phyloP scores from a whole-genome alignment of 768 basidiomycete species.

The Myochromella boudieri region DNA sequence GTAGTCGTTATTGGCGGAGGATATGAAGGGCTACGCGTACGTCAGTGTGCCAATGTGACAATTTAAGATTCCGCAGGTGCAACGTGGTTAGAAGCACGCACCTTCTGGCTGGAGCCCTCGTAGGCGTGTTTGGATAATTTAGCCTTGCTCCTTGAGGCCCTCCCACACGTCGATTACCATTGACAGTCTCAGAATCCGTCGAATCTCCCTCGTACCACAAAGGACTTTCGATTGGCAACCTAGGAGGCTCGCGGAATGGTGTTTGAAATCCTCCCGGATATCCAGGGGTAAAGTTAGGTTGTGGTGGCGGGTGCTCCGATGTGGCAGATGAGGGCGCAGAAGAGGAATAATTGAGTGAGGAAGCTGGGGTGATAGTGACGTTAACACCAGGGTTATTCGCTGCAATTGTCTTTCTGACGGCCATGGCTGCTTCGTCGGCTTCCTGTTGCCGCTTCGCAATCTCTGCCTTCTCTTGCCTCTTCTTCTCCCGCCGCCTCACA shows the following conservation, averaged over 20 bases:
- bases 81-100: slow-evolving; percentile 24
- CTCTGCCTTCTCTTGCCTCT: slow-evolving; percentile 54
- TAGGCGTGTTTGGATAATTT: slow-evolving; percentile 24
- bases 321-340: slow-evolving; percentile 12
- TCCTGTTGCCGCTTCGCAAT: slow-evolving; percentile 61
- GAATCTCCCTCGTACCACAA: slow-evolving; percentile 49
- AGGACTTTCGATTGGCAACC: slow-evolving; percentile 69
- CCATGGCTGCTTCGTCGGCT: slow-evolving; percentile 49
- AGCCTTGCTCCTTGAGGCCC: slow-evolving; percentile 25
- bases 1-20: slow-evolving; percentile 70
- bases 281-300: too few species aligned
- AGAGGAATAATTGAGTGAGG: slow-evolving; percentile 19
- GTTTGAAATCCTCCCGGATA: too few species aligned
- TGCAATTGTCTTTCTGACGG: slow-evolving; percentile 35
- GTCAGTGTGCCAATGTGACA: neutral
- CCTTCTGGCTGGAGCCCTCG: slow-evolving; percentile 29
- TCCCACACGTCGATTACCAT: slow-evolving; percentile 23
- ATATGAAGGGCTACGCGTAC: slow-evolving; percentile 30
- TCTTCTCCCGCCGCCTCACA: slow-evolving; percentile 33
- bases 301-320: too few species aligned
- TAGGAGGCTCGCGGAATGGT: slow-evolving; percentile 33
- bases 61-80: neutral
- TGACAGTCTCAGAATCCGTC: slow-evolving; percentile 44
- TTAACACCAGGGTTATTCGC: slow-evolving; percentile 21
- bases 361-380: slow-evolving; percentile 10